phyloP scores from a whole-genome alignment of 352 stramenopile genomes.

The Phytopythium sindhum region DNA sequence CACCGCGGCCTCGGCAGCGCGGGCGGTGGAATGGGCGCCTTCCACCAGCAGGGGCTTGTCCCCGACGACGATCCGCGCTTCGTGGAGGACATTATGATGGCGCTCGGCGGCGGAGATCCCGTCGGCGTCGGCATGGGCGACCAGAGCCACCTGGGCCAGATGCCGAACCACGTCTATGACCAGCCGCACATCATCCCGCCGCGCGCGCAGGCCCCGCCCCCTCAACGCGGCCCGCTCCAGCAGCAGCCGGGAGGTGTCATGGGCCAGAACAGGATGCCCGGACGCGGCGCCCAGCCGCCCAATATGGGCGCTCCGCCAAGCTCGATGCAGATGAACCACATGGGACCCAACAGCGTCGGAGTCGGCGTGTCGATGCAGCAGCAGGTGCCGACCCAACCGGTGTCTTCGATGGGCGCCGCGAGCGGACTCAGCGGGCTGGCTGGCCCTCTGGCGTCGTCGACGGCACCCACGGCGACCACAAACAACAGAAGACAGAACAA shows the following conservation, averaged over 20 bases:
- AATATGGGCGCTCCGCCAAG: slow-evolving; percentile 15
- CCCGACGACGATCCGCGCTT: slow-evolving; percentile 67
- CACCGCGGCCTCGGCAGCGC: slow-evolving; percentile 27
- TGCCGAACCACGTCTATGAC: slow-evolving; percentile 58
- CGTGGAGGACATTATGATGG: slow-evolving; percentile 66
- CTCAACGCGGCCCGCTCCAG: slow-evolving; percentile 34
- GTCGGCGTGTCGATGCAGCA: slow-evolving; percentile 29
- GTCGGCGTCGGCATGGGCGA: slow-evolving; percentile 45
- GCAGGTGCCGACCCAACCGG: slow-evolving; percentile 7
- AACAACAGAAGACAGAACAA: slow-evolving; percentile 7
- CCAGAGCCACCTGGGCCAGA: slow-evolving; percentile 50
- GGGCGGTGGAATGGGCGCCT: slow-evolving; percentile 31
- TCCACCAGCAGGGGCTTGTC: slow-evolving; percentile 50
- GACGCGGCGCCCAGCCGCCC: slow-evolving; percentile 12
- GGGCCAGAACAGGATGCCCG: slow-evolving; percentile 32
- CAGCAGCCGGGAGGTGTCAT: slow-evolving; percentile 27
- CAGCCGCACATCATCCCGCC: slow-evolving; percentile 50
- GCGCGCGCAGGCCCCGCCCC: slow-evolving; percentile 32
- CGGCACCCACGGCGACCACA: slow-evolving; percentile 8
- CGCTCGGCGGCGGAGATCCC: slow-evolving; percentile 44
- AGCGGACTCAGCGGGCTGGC: slow-evolving; percentile 13
- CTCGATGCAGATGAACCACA: slow-evolving; percentile 24
- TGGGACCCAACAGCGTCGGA: not conserved
- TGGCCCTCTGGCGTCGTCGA: slow-evolving; percentile 2
- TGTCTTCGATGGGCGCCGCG: not conserved